Percentiles rank a stretch among this genome's conserved stretches.
Evolutionary conservation across 306 rosid species (phyloP).

Genomic region (Neltuma alba): DNA sequence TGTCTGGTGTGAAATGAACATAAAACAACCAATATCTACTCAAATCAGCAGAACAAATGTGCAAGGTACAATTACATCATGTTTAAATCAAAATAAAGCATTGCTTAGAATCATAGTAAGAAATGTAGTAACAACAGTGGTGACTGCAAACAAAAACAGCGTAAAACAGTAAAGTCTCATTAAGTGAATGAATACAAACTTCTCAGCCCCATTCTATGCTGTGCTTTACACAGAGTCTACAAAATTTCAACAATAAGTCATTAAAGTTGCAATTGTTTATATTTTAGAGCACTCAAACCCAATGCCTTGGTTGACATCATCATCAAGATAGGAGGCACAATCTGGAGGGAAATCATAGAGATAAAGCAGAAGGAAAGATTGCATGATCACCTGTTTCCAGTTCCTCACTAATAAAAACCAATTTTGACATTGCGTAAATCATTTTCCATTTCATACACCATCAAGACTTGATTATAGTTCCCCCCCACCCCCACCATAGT

Average conservation of each 20-base stretch:
- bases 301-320: background rate
- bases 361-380: background rate
- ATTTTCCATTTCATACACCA: background rate
- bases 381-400: background rate
- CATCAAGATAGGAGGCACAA: background rate
- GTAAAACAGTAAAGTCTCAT: background rate
- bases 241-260: background rate
- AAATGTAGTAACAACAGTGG: background rate
- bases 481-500: background rate
- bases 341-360: background rate
- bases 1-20: conserved; percentile 49
- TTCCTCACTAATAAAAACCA: background rate
- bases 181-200: background rate
- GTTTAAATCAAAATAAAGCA: conserved; percentile 14
- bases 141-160: background rate
- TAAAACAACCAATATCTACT: conserved; percentile 7
- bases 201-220: background rate
- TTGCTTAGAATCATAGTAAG: background rate
- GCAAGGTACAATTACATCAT: background rate
- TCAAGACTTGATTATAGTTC: background rate
- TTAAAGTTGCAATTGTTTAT: background rate
- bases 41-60: background rate
- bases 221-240: background rate
- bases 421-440: background rate
- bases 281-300: background rate